Evolutionary conservation across 1,139 yeast genomes (phyloP), one percentile per base, ranked within the genome.

Genomic region (Kazachstania sp.): DNA sequence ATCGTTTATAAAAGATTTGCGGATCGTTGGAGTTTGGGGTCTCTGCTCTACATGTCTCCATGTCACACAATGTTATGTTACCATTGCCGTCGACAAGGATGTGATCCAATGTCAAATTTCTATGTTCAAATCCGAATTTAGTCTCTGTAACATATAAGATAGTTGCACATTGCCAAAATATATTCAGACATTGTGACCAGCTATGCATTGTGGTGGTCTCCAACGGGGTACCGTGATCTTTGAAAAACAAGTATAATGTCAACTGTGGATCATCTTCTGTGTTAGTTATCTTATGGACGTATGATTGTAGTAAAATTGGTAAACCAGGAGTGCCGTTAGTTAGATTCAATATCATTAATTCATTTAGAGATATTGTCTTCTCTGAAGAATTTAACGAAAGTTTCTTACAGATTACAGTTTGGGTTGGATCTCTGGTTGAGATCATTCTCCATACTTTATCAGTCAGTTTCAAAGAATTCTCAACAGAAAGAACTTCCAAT

Each of bases 51-150:
- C 81, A 71, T 19, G 78, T 66, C 3, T 81, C 75, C 53, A 75
- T 77, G 57, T 79, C 84, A 49, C 80, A 75, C n/a, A 82, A 57
- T 8, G 78, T 75, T 12, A 79, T 78, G 44, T 63, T 61, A 12
- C 70, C 54, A 8, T 64, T 61, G 15, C 64, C 55, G 46, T 63
- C 66, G 16, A 64, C 48, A 9, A 74, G 66, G 45, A 82, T 67
- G 56, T 82, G 82, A n/a, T 81, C 81, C 73, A 82, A 71, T 53
- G 79, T 82, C 50, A 82, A 64, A 60, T 81, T 84, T 30, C 88
- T 70, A 58, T 82, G 88, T 62, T 82, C 88, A 63, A 81, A 81
- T 52, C 73, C 70, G 51, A 68, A 66, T 41, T 64, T 60, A 18
- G 65, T 61, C 59, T 82, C 87, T 1, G 78, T 82, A 7, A 62